Percentiles rank a stretch among this genome's conserved stretches.
Conservation (phyloP, 2,329 filamentous ascomycete species). For the Kalaharituber pfeilii region DNA sequence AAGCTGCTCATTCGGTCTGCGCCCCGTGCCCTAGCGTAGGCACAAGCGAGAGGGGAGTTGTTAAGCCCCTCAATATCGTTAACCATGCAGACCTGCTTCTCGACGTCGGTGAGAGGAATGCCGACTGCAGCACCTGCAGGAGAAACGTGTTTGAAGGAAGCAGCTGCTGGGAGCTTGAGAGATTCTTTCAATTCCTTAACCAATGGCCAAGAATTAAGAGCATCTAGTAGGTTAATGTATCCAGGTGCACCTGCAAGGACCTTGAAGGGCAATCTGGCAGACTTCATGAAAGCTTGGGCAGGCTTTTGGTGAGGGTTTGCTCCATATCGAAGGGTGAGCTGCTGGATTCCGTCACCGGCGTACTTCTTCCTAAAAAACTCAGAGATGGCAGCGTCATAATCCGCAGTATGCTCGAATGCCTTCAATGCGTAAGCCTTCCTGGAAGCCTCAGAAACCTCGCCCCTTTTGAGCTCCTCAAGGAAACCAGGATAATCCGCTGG, state of each 20-base stretch:
- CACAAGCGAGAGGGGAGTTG: constrained; percentile 70
- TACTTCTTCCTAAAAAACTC: constrained; percentile 98
- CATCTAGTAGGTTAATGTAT: constrained; percentile 94
- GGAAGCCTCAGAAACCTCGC: constrained; percentile 68
- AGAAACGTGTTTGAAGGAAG: constrained; percentile 98
- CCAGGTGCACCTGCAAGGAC: constrained; percentile 76
- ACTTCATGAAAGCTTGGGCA: constrained; percentile 61
- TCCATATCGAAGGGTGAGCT: constrained; percentile 77
- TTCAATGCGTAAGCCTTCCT: constrained; percentile 85
- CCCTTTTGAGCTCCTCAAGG: constrained; percentile 54
- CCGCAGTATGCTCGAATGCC: constrained; percentile 94
- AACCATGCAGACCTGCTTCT: constrained; percentile 97
- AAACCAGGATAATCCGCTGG: constrained; percentile 88
- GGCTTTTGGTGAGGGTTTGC: constrained; percentile 98
- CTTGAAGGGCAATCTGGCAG: constrained; percentile 76
- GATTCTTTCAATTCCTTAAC: constrained; percentile 91
- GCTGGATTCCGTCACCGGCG: constrained; percentile 64
- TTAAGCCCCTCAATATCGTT: constrained; percentile 85
- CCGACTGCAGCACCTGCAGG: constrained; percentile 91
- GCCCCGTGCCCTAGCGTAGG: constrained; percentile 85
- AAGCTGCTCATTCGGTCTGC: constrained; percentile 98
- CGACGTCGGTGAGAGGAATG: constrained; percentile 64
- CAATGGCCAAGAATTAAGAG: constrained; percentile 88
- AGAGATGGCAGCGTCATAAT: constrained; percentile 88
- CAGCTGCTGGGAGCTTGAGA: constrained; percentile 72